Evolutionary conservation across 2,329 filamentous ascomycete species (phyloP), one percentile per base, ranked within the genome.

Genomic region (Stachybotrys chartarum): DNA sequence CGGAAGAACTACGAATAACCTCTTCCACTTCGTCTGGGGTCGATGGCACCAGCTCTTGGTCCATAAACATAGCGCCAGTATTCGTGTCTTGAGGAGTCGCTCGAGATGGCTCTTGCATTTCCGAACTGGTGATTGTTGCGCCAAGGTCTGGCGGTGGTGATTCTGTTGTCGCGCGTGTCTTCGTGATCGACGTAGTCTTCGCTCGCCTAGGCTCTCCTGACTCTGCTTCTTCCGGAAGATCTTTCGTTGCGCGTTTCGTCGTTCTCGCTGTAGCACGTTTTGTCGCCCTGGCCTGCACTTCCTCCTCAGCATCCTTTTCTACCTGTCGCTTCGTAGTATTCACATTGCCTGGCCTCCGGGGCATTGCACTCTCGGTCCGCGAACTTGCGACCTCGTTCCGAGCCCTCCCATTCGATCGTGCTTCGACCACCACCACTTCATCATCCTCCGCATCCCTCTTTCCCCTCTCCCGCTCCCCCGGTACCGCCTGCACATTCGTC

Each of bases 401-500:
- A 42, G 8, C 35, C 14, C 35, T 10, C 5, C 10, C 35, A 10
- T 42, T 46, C 24, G 39, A 50, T 12, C 53, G 51, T 17, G 47
- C 53, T 24, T 57, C 55, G 18, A 58, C 24, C 47, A 60, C 50
- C 5, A 60, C 54, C 12, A 55, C 52, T 10, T 57, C 58, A 12
- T 57, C 58, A 14, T 59, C 50, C 16, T 30, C 32, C 1, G 55
- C 53, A 14, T 47, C 50, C 30, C 51, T 51, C 14, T 17, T 14
- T 3, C 11, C 45, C 35, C 10, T 53, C 52, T 10, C 17, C 45
- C 8, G 49, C 49, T 14, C 8, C 10, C 52, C 16, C 39, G 47
- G 2, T 24, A 30, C 30, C 49, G 56, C 8, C 6, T 55, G 55
- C 14, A 57, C 52, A 54, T 60, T 60, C 14, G 60, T 61, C 51